Percentiles rank a stretch among this genome's conserved stretches.
phyloP scores from a whole-genome alignment of 768 basidiomycete genomes.

The Heimioporus sp. region DNA sequence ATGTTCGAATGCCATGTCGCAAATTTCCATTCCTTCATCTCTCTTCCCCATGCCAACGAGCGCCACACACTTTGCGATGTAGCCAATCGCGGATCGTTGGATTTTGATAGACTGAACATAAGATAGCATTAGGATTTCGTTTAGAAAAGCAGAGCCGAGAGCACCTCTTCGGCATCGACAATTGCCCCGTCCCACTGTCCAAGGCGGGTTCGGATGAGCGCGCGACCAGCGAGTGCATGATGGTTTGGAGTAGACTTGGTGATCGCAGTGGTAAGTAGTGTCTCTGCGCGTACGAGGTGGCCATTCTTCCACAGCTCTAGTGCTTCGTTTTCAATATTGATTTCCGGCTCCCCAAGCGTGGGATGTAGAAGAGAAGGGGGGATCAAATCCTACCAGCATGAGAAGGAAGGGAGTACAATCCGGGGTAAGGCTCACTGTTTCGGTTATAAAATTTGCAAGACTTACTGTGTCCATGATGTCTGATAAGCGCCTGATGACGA shows the following conservation, averaged over 20 bases:
- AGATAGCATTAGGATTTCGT: neutral
- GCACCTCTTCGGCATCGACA: constrained; percentile 1
- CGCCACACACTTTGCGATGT: neutral
- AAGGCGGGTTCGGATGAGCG: neutral
- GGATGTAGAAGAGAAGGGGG: neutral
- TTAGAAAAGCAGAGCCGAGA: neutral
- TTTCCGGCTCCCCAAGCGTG: neutral
- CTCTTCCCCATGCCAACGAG: neutral
- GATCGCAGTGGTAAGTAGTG: neutral
- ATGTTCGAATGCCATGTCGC: neutral
- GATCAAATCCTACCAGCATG: neutral
- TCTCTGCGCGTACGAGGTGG: neutral
- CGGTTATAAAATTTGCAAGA: no score
- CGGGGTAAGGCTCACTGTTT: no score
- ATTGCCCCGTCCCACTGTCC: neutral
- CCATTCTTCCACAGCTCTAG: neutral
- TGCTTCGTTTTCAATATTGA: neutral
- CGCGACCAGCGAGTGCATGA: neutral
- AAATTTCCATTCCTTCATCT: neutral
- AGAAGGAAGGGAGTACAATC: neutral
- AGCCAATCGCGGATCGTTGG: neutral
- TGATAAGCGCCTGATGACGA: no score
- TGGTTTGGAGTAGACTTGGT: neutral
- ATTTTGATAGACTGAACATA: neutral
- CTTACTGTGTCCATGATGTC: no score